phyloP scores from a whole-genome alignment of 2,329 filamentous ascomycete genomes.

The Chalaropsis thielavioides region DNA sequence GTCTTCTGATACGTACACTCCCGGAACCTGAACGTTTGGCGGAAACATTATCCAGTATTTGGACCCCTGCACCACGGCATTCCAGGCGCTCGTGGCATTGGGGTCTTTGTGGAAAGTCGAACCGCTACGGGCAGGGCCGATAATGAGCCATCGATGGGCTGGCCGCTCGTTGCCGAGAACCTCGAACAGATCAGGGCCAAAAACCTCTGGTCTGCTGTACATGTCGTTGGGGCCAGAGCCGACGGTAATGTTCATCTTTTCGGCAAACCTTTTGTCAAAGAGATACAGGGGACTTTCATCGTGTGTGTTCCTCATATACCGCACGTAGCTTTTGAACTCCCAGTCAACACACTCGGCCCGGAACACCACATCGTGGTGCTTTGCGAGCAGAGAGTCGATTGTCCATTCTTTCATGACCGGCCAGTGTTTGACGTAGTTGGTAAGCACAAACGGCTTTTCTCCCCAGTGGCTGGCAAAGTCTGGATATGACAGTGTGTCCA shows the following conservation, averaged over 20 bases:
- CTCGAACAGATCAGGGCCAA: slow-evolving; percentile 74
- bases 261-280: slow-evolving; percentile 74
- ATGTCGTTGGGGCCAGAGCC: slow-evolving; percentile 36
- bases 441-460: slow-evolving; percentile 72
- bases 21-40: slow-evolving; percentile 61
- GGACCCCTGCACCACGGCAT: slow-evolving; percentile 72
- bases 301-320: slow-evolving; percentile 63
- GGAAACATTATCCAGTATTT: slow-evolving; percentile 99
- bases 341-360: slow-evolving; percentile 90
- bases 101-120: slow-evolving; percentile 88
- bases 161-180: slow-evolving; percentile 65
- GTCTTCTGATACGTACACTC: slow-evolving; percentile 78
- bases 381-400: slow-evolving; percentile 47
- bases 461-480: slow-evolving; percentile 68
- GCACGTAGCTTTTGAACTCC: slow-evolving; percentile 64
- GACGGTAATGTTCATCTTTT: slow-evolving; percentile 66
- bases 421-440: slow-evolving; percentile 67
- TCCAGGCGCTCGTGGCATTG: slow-evolving; percentile 72
- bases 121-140: slow-evolving; percentile 73
- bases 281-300: slow-evolving; percentile 89
- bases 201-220: slow-evolving; percentile 73
- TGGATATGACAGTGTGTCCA: slow-evolving; percentile 52
- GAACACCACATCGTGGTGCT: slow-evolving; percentile 55
- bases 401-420: slow-evolving; percentile 63
- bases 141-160: slow-evolving; percentile 82